A percentile compares a stretch with the other conserved stretches of the same genome.
Conservation (phyloP, 768 basidiomycete species). For the Postia placenta region DNA sequence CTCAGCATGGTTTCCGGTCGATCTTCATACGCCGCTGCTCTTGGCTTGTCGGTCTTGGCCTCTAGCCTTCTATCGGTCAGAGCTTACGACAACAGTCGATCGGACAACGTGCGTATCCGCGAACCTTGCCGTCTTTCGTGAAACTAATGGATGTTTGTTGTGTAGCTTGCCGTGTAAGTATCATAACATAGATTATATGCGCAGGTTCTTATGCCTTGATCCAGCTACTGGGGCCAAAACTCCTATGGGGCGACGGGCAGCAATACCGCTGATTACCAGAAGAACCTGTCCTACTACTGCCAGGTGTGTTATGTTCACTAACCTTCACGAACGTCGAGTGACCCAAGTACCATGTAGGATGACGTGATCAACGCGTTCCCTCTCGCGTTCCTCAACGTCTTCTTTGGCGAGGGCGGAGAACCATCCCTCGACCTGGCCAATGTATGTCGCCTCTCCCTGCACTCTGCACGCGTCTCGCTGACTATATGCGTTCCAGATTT, state of each 20-base stretch:
- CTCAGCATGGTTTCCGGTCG: slow-evolving; percentile 5
- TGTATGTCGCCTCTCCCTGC: too few species aligned
- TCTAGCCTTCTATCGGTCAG: slow-evolving; percentile 6
- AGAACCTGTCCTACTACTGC: slow-evolving; percentile 45
- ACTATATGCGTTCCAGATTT: slow-evolving; percentile 37
- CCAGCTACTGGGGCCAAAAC: slow-evolving; percentile 53
- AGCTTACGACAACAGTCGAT: slow-evolving; percentile 13
- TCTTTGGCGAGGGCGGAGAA: slow-evolving; percentile 50
- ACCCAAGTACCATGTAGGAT: slow-evolving; percentile 39
- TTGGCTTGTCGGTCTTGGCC: slow-evolving; percentile 7
- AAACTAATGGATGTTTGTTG: background rate
- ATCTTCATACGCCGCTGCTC: slow-evolving; percentile 8
- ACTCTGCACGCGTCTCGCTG: background rate
- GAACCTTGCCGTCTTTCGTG: background rate
- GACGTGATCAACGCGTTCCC: slow-evolving; percentile 53
- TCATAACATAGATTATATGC: too few species aligned
- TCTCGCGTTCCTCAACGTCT: slow-evolving; percentile 54
- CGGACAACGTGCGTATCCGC: slow-evolving; percentile 13
- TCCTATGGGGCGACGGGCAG: slow-evolving; percentile 49
- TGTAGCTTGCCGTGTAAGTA: slow-evolving; percentile 24
- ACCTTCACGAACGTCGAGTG: background rate
- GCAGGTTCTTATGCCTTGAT: background rate
- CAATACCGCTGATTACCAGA: slow-evolving; percentile 41
- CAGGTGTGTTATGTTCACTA: slow-evolving; percentile 27
- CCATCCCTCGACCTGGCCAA: slow-evolving; percentile 60